Conservation (phyloP, 148 eudicot species). For the Pharnaceum exiguum region DNA sequence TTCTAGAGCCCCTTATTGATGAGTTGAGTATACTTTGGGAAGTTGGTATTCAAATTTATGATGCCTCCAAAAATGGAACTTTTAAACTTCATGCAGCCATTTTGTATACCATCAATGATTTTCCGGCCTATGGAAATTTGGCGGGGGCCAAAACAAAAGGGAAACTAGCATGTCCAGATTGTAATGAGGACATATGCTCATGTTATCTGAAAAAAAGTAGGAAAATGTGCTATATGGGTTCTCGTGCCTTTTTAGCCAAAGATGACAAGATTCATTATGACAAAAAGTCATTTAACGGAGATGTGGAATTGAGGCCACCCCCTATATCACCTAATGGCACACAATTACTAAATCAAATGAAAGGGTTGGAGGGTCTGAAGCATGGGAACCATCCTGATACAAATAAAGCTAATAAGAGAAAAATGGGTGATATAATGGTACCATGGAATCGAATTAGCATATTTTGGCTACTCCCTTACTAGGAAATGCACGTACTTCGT, state of each 20-base stretch:
- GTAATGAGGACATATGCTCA: not conserved
- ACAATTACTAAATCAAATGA: no score
- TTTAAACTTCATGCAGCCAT: not conserved
- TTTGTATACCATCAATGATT: slow-evolving; percentile 2
- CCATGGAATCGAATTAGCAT: not conserved
- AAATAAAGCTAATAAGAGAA: not conserved
- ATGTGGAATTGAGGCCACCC: not conserved
- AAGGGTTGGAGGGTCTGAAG: no score
- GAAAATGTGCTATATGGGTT: slow-evolving; percentile 2
- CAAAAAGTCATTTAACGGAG: not conserved
- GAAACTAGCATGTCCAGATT: not conserved
- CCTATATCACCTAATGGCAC: no score
- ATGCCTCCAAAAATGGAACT: not conserved
- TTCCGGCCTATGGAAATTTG: slow-evolving; percentile 9
- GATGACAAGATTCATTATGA: not conserved
- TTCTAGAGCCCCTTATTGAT: slow-evolving; percentile 13
- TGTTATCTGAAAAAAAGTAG: not conserved
- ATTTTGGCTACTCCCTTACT: not conserved
- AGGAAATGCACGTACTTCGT: not conserved
- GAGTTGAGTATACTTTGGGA: no score
- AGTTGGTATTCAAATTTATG: slow-evolving; percentile 20
- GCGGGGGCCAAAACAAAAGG: slow-evolving; percentile 6
- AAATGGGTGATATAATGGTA: not conserved
- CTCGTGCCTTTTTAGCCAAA: not conserved
- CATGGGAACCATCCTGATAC: not conserved